Base-by-base conservation (phyloP, 176 grass and related monocot genomes). In the Aegilops longissima region DNA sequence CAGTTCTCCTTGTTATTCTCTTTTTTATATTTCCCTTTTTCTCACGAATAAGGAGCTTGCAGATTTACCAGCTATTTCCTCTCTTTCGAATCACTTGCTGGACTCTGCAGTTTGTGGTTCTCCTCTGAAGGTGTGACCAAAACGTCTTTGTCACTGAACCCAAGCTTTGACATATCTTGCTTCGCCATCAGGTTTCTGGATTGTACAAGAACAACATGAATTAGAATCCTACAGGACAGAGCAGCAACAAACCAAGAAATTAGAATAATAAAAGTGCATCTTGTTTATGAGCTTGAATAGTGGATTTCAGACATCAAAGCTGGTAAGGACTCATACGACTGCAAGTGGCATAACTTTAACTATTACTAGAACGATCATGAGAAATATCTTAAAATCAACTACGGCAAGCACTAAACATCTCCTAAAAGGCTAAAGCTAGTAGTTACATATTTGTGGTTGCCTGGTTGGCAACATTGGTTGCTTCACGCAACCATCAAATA, bases 131-230 rank as follows among this genome's bases (percentile, higher is more conserved):
- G 51, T 73, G 81, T 40, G 39, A 83, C 59, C 52, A 21, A 16
- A 76, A 51, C 49, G 5, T 68, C 74, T 45, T 40, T 29, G 68
- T 86, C 88, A 13, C 80, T 82, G 81, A 95, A 95, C 4, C 93
- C 93, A 88, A 92, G 93, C 65, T 95, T 90, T 23, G 93, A 92
- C 77, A 92, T 90, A 61, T 95, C 88, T 76, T 92, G 90, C 79
- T 95, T 95, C 38, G 93, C 93, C 93, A 95, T 95, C 88, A 93
- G 73, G 33, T 95, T 95, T 90, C 93, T 92, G 84, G 1, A 74
- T 13, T 24, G 23, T n/a, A 40, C n/a, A 74, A 66, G 17, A 8
- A 68, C 24, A 81, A 25, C 17, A 73, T 78, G 16, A 24, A 63
- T 33, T 70, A 30, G 42, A 61, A 76, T 84, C 49, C 8, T 18